Conservation (phyloP, 768 basidiomycete genomes). For the Suillus luteus region DNA sequence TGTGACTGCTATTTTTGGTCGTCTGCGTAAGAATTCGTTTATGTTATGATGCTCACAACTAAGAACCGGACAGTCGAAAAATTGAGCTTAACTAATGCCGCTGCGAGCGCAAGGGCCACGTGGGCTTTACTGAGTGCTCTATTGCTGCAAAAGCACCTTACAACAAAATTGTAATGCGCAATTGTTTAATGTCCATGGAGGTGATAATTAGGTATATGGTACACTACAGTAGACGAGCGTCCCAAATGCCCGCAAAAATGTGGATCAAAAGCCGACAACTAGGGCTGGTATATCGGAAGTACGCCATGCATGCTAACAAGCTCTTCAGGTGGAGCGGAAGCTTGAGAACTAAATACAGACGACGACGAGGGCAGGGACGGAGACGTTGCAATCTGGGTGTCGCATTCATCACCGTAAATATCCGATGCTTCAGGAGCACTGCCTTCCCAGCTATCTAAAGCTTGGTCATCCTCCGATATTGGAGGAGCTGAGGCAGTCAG, state of each 20-base stretch:
- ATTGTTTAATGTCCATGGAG: slow-evolving; percentile 2
- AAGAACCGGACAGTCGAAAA: neutral
- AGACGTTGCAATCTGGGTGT: slow-evolving; percentile 3
- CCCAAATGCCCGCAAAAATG: neutral
- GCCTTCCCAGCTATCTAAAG: slow-evolving; percentile 27
- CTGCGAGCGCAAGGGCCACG: too few species aligned
- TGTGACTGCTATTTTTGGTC: slow-evolving; percentile 9
- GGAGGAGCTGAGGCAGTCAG: slow-evolving; percentile 52
- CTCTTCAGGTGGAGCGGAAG: slow-evolving; percentile 13
- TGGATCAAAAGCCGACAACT: slow-evolving; percentile 13
- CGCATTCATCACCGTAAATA: slow-evolving; percentile 7
- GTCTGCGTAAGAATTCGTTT: too few species aligned
- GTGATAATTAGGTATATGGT: slow-evolving; percentile 26
- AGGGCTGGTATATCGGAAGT: slow-evolving; percentile 34
- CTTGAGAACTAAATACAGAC: neutral
- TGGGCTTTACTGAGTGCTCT: too few species aligned
- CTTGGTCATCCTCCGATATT: slow-evolving; percentile 26
- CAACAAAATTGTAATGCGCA: slow-evolving; percentile 3
- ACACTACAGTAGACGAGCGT: slow-evolving; percentile 28
- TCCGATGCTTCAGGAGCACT: slow-evolving; percentile 13
- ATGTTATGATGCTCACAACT: too few species aligned
- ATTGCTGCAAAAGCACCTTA: neutral
- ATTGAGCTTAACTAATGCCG: neutral
- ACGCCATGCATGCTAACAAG: slow-evolving; percentile 18
- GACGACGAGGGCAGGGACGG: slow-evolving; percentile 10